Evolutionary conservation across 2,329 filamentous ascomycete genomes (phyloP).

Genomic region (Colletotrichum sp.): DNA sequence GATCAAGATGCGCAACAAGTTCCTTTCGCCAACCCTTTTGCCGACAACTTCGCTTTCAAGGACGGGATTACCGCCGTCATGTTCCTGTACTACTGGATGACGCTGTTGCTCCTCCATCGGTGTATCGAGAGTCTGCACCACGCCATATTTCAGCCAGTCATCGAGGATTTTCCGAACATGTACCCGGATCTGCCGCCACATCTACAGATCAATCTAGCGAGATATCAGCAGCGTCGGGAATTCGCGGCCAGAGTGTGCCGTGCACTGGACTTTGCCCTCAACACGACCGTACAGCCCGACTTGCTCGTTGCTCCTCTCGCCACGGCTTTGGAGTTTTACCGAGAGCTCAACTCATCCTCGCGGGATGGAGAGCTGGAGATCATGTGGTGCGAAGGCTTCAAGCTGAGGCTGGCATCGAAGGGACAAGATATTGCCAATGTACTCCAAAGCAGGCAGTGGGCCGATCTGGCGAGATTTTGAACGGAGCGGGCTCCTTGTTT

Average conservation of each 20-base stretch:
- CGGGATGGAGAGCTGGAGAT: constrained; percentile 50
- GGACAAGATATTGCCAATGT: constrained; percentile 46
- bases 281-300: constrained; percentile 50
- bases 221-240: constrained; percentile 48
- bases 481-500: background rate
- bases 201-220: constrained; percentile 44
- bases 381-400: constrained; percentile 53
- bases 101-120: constrained; percentile 53
- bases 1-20: constrained; percentile 34
- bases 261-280: constrained; percentile 52
- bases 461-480: constrained; percentile 29
- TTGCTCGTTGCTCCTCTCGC: constrained; percentile 48
- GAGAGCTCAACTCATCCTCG: constrained; percentile 38
- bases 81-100: constrained; percentile 60
- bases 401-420: constrained; percentile 40
- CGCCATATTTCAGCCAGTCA: constrained; percentile 47
- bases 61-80: constrained; percentile 48
- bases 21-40: constrained; percentile 55
- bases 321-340: constrained; percentile 48
- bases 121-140: constrained; percentile 52
- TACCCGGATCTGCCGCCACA: constrained; percentile 42
- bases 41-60: constrained; percentile 49
- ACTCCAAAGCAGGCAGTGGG: constrained; percentile 44
- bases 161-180: constrained; percentile 43
- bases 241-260: constrained; percentile 56